phyloP scores from a whole-genome alignment of 2,329 filamentous ascomycete genomes.

The Dothidotthia symphoricarpi region DNA sequence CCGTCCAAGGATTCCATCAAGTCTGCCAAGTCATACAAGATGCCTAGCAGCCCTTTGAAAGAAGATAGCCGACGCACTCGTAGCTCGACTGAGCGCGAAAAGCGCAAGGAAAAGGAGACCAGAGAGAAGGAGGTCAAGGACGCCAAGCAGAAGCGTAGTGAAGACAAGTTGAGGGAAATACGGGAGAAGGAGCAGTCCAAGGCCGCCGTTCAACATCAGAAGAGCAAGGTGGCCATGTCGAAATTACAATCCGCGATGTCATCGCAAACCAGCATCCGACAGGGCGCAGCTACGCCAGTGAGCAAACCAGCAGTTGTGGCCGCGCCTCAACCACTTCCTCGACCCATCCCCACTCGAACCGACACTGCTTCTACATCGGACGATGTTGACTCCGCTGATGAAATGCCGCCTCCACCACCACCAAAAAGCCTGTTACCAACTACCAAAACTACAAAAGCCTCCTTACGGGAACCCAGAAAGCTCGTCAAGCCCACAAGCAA shows the following conservation, averaged over 20 bases:
- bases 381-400: slow-evolving; percentile 47
- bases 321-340: slow-evolving; percentile 31
- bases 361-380: slow-evolving; percentile 33
- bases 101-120: slow-evolving; percentile 57
- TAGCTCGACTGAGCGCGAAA: slow-evolving; percentile 62
- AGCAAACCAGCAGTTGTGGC: slow-evolving; percentile 51
- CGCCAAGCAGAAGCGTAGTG: slow-evolving; percentile 60
- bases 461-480: slow-evolving; percentile 45
- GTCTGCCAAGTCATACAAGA: slow-evolving; percentile 27
- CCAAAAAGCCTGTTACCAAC: slow-evolving; percentile 52
- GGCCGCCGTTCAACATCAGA: slow-evolving; percentile 50
- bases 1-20: slow-evolving; percentile 39
- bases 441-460: slow-evolving; percentile 43
- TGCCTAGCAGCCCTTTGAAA: slow-evolving; percentile 34
- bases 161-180: slow-evolving; percentile 65
- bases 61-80: slow-evolving; percentile 52
- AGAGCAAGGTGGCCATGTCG: slow-evolving; percentile 33
- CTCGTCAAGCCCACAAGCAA: slow-evolving; percentile 61
- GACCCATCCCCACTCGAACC: slow-evolving; percentile 24
- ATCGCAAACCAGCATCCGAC: slow-evolving; percentile 33
- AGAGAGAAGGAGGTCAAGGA: slow-evolving; percentile 58
- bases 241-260: slow-evolving; percentile 54
- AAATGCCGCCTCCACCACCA: slow-evolving; percentile 62
- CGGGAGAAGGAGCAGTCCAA: slow-evolving; percentile 70
- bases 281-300: slow-evolving; percentile 18